Evolutionary conservation across 1,139 yeast species (phyloP).

Genomic region (Komagataea norvegica): DNA sequence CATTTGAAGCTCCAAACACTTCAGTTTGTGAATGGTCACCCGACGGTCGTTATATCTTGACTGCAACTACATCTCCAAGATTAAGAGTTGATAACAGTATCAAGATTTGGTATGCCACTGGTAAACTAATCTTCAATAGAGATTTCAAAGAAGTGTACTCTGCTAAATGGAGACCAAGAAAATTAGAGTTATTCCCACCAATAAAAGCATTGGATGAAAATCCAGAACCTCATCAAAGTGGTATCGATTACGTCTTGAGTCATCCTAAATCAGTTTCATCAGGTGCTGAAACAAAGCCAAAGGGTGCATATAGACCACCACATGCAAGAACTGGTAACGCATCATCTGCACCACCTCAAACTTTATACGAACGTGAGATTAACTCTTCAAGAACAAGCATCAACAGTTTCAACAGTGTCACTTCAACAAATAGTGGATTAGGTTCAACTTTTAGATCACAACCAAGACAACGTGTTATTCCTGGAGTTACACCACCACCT

Average conservation of each 20-base stretch:
- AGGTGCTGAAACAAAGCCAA: slow-evolving; percentile 41
- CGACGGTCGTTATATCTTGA: slow-evolving; percentile 88
- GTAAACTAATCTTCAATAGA: slow-evolving; percentile 69
- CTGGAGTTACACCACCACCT: slow-evolving; percentile 37
- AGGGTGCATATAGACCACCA: slow-evolving; percentile 94
- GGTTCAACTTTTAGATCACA: slow-evolving; percentile 14
- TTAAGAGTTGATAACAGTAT: slow-evolving; percentile 95
- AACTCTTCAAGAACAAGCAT: slow-evolving; percentile 21
- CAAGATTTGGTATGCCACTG: slow-evolving; percentile 89
- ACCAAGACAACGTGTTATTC: slow-evolving; percentile 31
- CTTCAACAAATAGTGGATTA: slow-evolving; percentile 20
- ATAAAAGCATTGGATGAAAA: slow-evolving; percentile 50
- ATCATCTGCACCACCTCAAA: slow-evolving; percentile 33
- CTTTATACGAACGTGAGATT: slow-evolving; percentile 56
- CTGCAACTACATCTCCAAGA: slow-evolving; percentile 97
- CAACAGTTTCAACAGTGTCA: slow-evolving; percentile 6
- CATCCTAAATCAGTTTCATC: slow-evolving; percentile 30
- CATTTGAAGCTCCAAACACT: slow-evolving; percentile 90
- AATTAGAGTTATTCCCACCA: slow-evolving; percentile 55
- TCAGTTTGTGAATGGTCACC: slow-evolving; percentile 98
- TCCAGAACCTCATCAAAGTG: slow-evolving; percentile 66
- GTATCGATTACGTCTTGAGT: slow-evolving; percentile 49
- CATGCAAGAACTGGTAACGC: slow-evolving; percentile 68
- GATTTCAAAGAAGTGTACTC: slow-evolving; percentile 78
- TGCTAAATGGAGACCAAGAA: slow-evolving; percentile 83